Conservation (phyloP, 2,329 filamentous ascomycete species). For the Pseudopyricularia javanii region DNA sequence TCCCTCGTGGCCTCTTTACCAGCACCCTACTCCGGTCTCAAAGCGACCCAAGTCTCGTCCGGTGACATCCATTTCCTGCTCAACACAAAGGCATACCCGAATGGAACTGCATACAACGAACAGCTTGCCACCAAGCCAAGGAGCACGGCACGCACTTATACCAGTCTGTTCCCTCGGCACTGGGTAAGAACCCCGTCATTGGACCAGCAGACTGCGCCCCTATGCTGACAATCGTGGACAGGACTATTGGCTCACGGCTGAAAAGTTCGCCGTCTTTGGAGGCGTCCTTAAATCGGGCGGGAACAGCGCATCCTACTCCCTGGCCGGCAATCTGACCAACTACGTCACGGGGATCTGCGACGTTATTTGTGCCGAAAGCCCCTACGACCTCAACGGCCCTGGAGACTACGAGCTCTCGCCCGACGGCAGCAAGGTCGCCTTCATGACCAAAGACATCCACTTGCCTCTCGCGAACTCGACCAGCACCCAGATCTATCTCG, state of each 20-base stretch:
- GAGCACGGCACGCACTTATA: constrained; percentile 42
- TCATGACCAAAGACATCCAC: constrained; percentile 42
- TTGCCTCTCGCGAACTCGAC: constrained; percentile 42
- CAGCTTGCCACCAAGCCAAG: constrained; percentile 29
- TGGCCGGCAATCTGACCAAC: constrained; percentile 18
- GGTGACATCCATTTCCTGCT: constrained; percentile 24
- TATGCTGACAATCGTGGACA: neutral
- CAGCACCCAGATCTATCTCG: constrained; percentile 19
- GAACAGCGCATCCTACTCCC: constrained; percentile 11
- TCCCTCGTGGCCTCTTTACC: constrained; percentile 21
- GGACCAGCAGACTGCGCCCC: neutral
- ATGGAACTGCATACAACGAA: constrained; percentile 45
- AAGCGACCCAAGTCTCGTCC: constrained; percentile 16
- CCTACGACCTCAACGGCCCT: constrained; percentile 37
- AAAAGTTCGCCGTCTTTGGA: constrained; percentile 48
- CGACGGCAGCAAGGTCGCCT: constrained; percentile 32
- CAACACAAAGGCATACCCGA: constrained; percentile 39
- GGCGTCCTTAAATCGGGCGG: constrained; percentile 28
- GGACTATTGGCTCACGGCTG: constrained; percentile 39
- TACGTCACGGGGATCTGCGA: constrained; percentile 20
- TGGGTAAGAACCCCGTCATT: constrained; percentile 24
- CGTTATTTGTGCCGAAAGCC: constrained; percentile 25
- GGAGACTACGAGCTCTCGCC: constrained; percentile 47
- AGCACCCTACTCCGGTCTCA: constrained; percentile 24
- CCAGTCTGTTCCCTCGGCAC: constrained; percentile 43